Evolutionary conservation across 441 rosid species (phyloP).

Genomic region (Cnidoscolus chayamansa): DNA sequence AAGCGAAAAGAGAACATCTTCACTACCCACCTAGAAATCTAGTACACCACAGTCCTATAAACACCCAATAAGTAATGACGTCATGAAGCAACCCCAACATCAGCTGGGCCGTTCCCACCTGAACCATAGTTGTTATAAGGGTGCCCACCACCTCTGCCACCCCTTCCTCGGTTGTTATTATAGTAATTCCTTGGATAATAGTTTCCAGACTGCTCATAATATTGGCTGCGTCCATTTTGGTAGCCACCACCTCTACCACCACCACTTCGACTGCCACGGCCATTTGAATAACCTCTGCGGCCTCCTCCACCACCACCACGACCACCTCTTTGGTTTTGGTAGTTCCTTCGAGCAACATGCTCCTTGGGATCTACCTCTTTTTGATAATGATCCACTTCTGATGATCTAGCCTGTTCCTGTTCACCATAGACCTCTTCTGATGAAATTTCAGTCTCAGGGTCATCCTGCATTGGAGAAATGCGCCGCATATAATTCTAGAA

Average conservation of each 20-base stretch:
- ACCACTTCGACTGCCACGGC: slow-evolving; percentile 65
- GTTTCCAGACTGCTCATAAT: slow-evolving; percentile 65
- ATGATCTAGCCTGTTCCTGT: slow-evolving; percentile 39
- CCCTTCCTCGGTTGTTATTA: slow-evolving; percentile 67
- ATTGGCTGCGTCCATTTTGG: slow-evolving; percentile 65
- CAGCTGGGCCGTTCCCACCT: slow-evolving; percentile 41
- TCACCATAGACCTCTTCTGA: slow-evolving; percentile 37
- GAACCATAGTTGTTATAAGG: slow-evolving; percentile 42
- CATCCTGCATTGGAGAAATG: slow-evolving; percentile 44
- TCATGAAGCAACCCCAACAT: slow-evolving; percentile 58
- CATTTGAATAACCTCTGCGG: slow-evolving; percentile 60
- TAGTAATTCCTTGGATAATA: slow-evolving; percentile 62
- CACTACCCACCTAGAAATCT: slow-evolving; percentile 30
- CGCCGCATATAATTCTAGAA: background rate
- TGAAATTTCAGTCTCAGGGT: slow-evolving; percentile 40
- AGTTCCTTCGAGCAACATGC: slow-evolving; percentile 46
- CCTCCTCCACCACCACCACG: slow-evolving; percentile 45
- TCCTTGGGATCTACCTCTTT: slow-evolving; percentile 46
- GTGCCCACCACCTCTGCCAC: slow-evolving; percentile 59
- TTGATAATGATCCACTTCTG: slow-evolving; percentile 36
- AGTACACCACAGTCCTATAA: slow-evolving; percentile 19
- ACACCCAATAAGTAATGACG: background rate
- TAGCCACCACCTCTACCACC: slow-evolving; percentile 68
- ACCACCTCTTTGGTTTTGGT: slow-evolving; percentile 72
- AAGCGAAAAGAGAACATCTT: slow-evolving; percentile 17